Percentiles rank a stretch among this genome's conserved stretches.
phyloP scores from a whole-genome alignment of 208 protist species.

The Vickermania spadyakhi region DNA sequence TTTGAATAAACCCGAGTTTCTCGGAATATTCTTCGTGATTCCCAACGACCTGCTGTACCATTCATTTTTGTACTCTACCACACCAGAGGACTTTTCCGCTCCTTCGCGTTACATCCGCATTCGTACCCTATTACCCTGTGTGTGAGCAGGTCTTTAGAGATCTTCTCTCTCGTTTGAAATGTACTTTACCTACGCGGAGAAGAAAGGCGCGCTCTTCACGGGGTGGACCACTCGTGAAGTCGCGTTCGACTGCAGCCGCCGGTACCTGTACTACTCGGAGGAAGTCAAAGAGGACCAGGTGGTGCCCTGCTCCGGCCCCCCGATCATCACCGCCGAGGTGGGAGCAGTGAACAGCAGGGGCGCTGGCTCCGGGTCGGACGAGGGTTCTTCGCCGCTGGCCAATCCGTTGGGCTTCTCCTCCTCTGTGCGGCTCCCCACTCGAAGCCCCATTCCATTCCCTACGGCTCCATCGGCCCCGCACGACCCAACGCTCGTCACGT shows the following conservation, averaged over 20 bases:
- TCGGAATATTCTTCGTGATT: no score
- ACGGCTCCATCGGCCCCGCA: background rate
- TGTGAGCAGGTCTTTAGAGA: no score
- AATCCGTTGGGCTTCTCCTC: background rate
- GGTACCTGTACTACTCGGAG: constrained; percentile 5
- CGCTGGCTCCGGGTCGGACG: background rate
- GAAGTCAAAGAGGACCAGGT: background rate
- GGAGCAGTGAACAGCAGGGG: background rate
- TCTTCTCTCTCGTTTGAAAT: no score
- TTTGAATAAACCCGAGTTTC: no score
- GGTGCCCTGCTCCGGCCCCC: background rate
- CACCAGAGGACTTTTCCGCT: no score
- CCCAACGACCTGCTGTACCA: no score
- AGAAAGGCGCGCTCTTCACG: constrained; percentile 1
- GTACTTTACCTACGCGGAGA: constrained; percentile 7
- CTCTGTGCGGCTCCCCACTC: background rate
- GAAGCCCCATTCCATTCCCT: background rate
- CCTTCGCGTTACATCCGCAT: no score
- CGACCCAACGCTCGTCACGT: background rate
- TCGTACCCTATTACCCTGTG: no score
- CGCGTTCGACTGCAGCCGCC: constrained; percentile 2
- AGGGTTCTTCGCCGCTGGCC: background rate
- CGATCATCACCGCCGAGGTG: background rate
- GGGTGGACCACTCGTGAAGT: background rate
- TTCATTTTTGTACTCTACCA: no score